Conservation (phyloP, 805 yeast genomes). For the Schwanniomyces occidentalis region DNA sequence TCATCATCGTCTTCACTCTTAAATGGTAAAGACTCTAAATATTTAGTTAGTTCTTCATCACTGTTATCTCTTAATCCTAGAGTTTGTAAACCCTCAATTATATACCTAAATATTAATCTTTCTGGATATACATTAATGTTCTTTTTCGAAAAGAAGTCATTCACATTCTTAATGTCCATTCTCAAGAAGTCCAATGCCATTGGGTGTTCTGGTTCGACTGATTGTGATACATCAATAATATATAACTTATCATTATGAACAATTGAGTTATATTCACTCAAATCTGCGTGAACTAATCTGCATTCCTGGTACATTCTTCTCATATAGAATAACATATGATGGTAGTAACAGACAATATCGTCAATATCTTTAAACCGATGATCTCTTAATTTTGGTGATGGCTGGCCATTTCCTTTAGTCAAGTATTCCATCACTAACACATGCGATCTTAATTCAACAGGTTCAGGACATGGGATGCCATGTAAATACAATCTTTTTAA, state of each 20-base stretch:
- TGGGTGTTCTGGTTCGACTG: slow-evolving; percentile 97
- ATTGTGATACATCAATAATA: slow-evolving; percentile 95
- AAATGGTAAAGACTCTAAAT: slow-evolving; percentile 54
- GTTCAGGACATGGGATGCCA: slow-evolving; percentile 94
- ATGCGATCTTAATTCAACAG: slow-evolving; percentile 83
- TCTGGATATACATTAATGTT: slow-evolving; percentile 81
- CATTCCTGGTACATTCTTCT: slow-evolving; percentile 85
- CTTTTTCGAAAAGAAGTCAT: slow-evolving; percentile 75
- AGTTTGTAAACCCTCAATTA: slow-evolving; percentile 50
- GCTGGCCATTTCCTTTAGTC: slow-evolving; percentile 76
- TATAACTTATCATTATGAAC: slow-evolving; percentile 77
- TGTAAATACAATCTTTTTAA: slow-evolving; percentile 74
- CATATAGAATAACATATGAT: slow-evolving; percentile 80
- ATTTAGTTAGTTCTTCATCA: slow-evolving; percentile 40
- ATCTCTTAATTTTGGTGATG: slow-evolving; percentile 88
- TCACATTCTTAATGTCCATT: slow-evolving; percentile 96
- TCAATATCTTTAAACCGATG: slow-evolving; percentile 70
- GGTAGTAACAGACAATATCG: slow-evolving; percentile 67
- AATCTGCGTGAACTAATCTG: slow-evolving; percentile 92
- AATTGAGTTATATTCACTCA: slow-evolving; percentile 90
- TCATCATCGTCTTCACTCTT: slow-evolving; percentile 58
- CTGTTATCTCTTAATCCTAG: slow-evolving; percentile 40
- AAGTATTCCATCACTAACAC: slow-evolving; percentile 94
- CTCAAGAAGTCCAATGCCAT: slow-evolving; percentile 92
- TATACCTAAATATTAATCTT: slow-evolving; percentile 74